Evolutionary conservation across 345 rosid species (phyloP), one percentile per base, ranked within the genome.

Genomic region (Sonneratia alba): DNA sequence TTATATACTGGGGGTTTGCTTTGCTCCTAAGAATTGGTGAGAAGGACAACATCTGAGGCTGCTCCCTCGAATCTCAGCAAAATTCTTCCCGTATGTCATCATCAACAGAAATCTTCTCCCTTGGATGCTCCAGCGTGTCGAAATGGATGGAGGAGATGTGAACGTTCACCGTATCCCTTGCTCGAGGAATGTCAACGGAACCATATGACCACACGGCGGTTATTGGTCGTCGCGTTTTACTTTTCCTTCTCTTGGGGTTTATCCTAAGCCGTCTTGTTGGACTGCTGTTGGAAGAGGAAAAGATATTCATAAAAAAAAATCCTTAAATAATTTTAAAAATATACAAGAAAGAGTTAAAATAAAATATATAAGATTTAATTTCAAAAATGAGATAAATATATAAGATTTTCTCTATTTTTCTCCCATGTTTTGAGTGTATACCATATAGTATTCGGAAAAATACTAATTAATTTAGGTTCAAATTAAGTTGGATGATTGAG

Each of bases 141-240:
- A 27, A 38, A 70, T 22, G 34, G 66, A 70, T 49, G 66, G 16
- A 18, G 1, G 38, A 62, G 73, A 24, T 70, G 73, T 12, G 59
- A 40, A 36, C 55, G 27, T 61, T 22, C 36, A 13, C 11, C 27
- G 15, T 36, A 61, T 24, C 66, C 66, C 7, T 27, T 10, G 62
- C 36, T 11, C 11, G 14, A 9, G 12, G 16, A 62, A 10, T 37
- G 66, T 62, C 66, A 62, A 62, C 38, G 6, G 66, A 32, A 7
- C 16, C 43, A 40, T 4, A 40, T 40, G 43, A 40, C 43, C 43
- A 8, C 43, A 40, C 2, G 8, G 2, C 36, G 1, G 12, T 27
- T 24, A 10, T 24, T n/a, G 11, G 66, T 37, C 2, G 32, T 53
- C 22, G 16, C 18, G 7, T 53, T 3, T 15, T 16, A 2, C 22